A percentile compares a stretch with the other conserved stretches of the same genome.
phyloP scores from a whole-genome alignment of 2,329 filamentous ascomycete genomes.

The Remersonia thermophila region DNA sequence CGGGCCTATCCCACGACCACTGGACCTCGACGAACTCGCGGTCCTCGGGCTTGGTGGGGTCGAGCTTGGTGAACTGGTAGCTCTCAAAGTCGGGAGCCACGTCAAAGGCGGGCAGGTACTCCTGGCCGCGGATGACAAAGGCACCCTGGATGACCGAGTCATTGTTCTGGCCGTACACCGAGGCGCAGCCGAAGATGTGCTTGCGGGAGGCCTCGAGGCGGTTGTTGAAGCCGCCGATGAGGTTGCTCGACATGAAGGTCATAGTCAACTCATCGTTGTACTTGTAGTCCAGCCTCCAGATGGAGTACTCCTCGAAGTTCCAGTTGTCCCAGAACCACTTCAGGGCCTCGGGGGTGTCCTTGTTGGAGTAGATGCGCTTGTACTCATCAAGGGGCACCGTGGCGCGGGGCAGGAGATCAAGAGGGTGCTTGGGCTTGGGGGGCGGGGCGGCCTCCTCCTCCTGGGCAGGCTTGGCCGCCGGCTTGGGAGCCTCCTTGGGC shows the following conservation, averaged over 20 bases:
- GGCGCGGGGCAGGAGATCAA: slow-evolving; percentile 70
- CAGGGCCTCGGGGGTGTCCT: slow-evolving; percentile 71
- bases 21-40: slow-evolving; percentile 71
- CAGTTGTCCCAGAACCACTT: slow-evolving; percentile 98
- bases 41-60: slow-evolving; percentile 76
- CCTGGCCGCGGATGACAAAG: slow-evolving; percentile 88
- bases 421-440: slow-evolving; percentile 93
- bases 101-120: slow-evolving; percentile 76
- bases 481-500: slow-evolving; percentile 29
- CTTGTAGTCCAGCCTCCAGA: slow-evolving; percentile 95
- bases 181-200: slow-evolving; percentile 85
- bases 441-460: slow-evolving; percentile 39
- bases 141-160: slow-evolving; percentile 85
- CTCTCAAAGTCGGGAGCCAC: slow-evolving; percentile 96
- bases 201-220: slow-evolving; percentile 97
- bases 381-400: slow-evolving; percentile 84
- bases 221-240: slow-evolving; percentile 95
- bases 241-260: slow-evolving; percentile 98
- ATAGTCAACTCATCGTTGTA: slow-evolving; percentile 97
- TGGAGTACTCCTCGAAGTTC: slow-evolving; percentile 87
- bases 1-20: slow-evolving; percentile 87
- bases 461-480: slow-evolving; percentile 26
- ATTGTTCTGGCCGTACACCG: slow-evolving; percentile 82
- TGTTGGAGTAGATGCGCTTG: slow-evolving; percentile 99
- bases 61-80: slow-evolving; percentile 94